phyloP scores from a whole-genome alignment of 1,284 basidiomycete species.

The Dichomitus squalens region DNA sequence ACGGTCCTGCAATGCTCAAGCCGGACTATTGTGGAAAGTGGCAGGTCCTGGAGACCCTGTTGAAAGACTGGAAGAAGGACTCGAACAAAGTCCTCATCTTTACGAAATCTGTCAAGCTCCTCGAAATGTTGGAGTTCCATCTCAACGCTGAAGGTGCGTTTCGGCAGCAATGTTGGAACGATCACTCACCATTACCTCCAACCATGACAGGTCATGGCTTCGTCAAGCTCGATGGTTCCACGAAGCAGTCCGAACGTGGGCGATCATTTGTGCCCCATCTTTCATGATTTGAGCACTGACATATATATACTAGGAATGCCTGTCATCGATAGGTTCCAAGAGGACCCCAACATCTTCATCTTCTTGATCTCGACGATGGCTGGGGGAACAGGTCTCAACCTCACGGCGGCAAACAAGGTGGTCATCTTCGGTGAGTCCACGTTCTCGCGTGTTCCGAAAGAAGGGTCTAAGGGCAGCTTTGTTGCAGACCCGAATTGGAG shows the following conservation, averaged over 20 bases:
- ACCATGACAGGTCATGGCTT: constrained; percentile 56
- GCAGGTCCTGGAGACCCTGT: constrained; percentile 71
- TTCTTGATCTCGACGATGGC: constrained; percentile 82
- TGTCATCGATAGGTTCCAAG: constrained; percentile 80
- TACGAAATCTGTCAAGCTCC: constrained; percentile 81
- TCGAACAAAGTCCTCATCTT: constrained; percentile 85
- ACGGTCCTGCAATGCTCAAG: constrained; percentile 60
- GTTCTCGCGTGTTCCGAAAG: background rate
- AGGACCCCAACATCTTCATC: constrained; percentile 71
- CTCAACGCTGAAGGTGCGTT: constrained; percentile 55
- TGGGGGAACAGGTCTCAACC: constrained; percentile 76
- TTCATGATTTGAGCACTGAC: background rate
- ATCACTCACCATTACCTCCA: no score
- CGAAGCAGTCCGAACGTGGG: constrained; percentile 65
- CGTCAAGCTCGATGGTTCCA: constrained; percentile 74
- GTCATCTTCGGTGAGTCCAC: constrained; percentile 74
- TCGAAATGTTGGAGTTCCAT: constrained; percentile 79
- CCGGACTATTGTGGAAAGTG: constrained; percentile 83
- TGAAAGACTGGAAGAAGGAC: constrained; percentile 68
- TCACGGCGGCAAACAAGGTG: constrained; percentile 81
- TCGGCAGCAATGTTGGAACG: background rate
- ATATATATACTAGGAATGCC: constrained; percentile 64
- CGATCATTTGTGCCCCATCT: background rate
- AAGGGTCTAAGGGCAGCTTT: background rate
- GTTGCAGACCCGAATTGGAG: constrained; percentile 86